Conservation (phyloP, 2,329 filamentous ascomycete genomes). For the Calonectria fujianensis region DNA sequence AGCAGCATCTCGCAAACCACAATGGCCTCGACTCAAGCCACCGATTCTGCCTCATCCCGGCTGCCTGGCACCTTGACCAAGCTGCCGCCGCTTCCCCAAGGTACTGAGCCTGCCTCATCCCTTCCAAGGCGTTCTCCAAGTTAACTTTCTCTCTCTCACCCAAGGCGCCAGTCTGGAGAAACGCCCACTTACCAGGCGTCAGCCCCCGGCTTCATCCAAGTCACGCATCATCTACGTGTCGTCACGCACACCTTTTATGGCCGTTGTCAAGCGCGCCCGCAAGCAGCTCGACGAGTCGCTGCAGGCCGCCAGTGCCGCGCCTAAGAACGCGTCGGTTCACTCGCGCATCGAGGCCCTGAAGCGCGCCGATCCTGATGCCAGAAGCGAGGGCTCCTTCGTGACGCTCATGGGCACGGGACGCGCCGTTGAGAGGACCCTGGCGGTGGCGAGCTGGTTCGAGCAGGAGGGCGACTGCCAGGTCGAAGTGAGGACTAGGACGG, state of each 20-base stretch:
- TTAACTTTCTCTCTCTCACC: slow-evolving; percentile 16
- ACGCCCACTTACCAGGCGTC: slow-evolving; percentile 66
- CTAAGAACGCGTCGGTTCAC: slow-evolving; percentile 67
- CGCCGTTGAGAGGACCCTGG: slow-evolving; percentile 78
- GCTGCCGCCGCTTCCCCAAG: slow-evolving; percentile 60
- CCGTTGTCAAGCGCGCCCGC: slow-evolving; percentile 78
- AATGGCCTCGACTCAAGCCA: slow-evolving; percentile 50
- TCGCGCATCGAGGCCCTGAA: slow-evolving; percentile 67
- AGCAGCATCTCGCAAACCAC: slow-evolving; percentile 38
- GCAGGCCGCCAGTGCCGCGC: slow-evolving; percentile 65
- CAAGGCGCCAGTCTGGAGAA: slow-evolving; percentile 70
- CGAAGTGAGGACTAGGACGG: slow-evolving; percentile 76
- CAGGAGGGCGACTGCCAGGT: slow-evolving; percentile 76
- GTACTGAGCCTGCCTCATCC: slow-evolving; percentile 42
- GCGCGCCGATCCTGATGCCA: slow-evolving; percentile 54
- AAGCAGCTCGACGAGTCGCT: slow-evolving; percentile 76
- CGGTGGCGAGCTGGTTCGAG: slow-evolving; percentile 79
- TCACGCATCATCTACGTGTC: slow-evolving; percentile 78
- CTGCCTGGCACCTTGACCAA: slow-evolving; percentile 56
- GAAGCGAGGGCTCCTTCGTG: slow-evolving; percentile 64
- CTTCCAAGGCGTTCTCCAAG: neutral
- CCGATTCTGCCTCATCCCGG: slow-evolving; percentile 40
- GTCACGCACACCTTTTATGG: slow-evolving; percentile 79
- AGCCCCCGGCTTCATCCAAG: slow-evolving; percentile 65
- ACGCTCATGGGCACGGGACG: slow-evolving; percentile 79